Conservation (phyloP, 1,139 yeast genomes). For the Geotrichum klebahnii region DNA sequence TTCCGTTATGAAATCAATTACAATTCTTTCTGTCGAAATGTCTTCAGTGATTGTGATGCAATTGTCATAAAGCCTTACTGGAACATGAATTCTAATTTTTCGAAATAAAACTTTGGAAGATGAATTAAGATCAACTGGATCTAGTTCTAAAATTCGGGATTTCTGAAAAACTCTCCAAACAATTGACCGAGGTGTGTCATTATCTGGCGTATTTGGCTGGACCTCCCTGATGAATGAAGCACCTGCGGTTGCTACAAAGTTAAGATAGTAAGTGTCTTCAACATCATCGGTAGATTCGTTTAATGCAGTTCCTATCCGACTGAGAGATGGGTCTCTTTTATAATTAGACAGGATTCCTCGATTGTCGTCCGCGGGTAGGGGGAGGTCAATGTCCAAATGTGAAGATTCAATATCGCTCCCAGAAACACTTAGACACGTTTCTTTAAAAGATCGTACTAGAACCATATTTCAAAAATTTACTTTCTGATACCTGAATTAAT, state of each 20-base stretch:
- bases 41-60: constrained; percentile 30
- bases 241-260: constrained; percentile 30
- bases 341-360: constrained; percentile 9
- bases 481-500: neutral
- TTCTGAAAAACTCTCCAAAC: constrained; percentile 29
- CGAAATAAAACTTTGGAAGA: constrained; percentile 20
- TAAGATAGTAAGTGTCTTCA: constrained; percentile 28
- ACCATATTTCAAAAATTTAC: constrained; percentile 5
- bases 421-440: constrained; percentile 14
- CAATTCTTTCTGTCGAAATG: constrained; percentile 22
- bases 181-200: constrained; percentile 23
- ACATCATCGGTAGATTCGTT: constrained; percentile 18
- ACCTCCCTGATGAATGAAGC: constrained; percentile 21
- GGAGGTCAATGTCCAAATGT: constrained; percentile 10
- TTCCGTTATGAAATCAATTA: constrained; percentile 31
- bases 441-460: constrained; percentile 11
- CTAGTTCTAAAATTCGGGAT: constrained; percentile 28
- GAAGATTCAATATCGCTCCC: constrained; percentile 9
- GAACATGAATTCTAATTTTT: constrained; percentile 28
- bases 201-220: neutral
- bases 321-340: neutral
- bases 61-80: constrained; percentile 25
- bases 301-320: constrained; percentile 10
- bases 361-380: constrained; percentile 10
- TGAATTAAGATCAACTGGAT: constrained; percentile 27